Base-by-base conservation (phyloP, 2,329 filamentous ascomycete genomes). In the Monosporascus sp. region DNA sequence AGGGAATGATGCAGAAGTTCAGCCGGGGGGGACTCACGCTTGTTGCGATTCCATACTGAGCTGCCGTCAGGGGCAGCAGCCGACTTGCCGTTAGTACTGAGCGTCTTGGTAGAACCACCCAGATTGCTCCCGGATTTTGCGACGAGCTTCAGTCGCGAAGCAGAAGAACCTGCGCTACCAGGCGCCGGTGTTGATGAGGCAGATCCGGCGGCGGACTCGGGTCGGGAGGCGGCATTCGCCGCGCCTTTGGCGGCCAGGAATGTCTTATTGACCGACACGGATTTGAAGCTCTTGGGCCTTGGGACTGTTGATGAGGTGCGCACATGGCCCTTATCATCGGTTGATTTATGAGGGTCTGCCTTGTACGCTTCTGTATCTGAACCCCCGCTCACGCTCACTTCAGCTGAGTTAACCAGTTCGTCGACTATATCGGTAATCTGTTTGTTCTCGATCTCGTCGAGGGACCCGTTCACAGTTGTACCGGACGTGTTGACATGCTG, bases 11-110 rank as follows among this genome's bases (percentile, higher is more conserved):
- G 68, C 60, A 52, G 57, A 49, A 47, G 48, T 37, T 25, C 43
- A 22, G 27, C 27, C 9, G 3, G 50, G n/a, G 27, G 39, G 27
- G 25, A 57, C 85, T 68, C 81, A 87, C 89, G 88, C 75, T 86
- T 80, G 68, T 94, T 95, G 72, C 91, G 92, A 73, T 94, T 95
- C 90, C 90, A 95, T 41, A 95, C 89, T 50, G 81, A 87, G 68
- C 76, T 88, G 31, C 82, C 79, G 68, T 92, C 88, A 15, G 89
- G 87, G 25, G 83, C 84, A 55, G 80, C 66, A 18, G 79, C 76
- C 37, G 79, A 64, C 57, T 85, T 84, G 49, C 80, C 80, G 55
- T 83, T 81, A 63, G 83, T 85, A 63, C 78, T 62, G 18, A 67
- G 50, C 6, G 66, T 66, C 55, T 69, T 69, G 14, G 76, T 70